Conservation (phyloP, 495 filamentous ascomycete species). For the Aspergillus cristatus region DNA sequence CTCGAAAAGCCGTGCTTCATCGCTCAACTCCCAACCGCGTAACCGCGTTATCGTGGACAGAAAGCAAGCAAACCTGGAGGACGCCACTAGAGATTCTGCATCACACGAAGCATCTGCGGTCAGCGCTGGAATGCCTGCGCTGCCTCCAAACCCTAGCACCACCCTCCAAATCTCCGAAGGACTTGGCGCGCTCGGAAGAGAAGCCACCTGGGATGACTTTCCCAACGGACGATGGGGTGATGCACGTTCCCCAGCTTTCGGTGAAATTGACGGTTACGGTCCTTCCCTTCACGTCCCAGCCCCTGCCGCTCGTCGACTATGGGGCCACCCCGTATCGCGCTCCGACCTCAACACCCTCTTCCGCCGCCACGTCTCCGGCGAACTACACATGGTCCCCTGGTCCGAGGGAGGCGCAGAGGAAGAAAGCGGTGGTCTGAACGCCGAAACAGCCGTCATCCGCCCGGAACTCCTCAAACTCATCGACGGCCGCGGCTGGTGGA, state of each 20-base stretch:
- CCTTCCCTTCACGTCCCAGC: conserved; percentile 76
- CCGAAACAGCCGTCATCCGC: conserved; percentile 75
- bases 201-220: conserved; percentile 98
- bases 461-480: conserved; percentile 66
- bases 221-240: conserved; percentile 97
- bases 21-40: conserved; percentile 51
- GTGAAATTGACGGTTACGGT: conserved; percentile 94
- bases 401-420: conserved; percentile 71
- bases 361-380: conserved; percentile 65
- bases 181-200: conserved; percentile 78
- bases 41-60: conserved; percentile 76
- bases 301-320: conserved; percentile 67
- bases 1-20: conserved; percentile 38
- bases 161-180: conserved; percentile 91
- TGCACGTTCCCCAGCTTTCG: conserved; percentile 80
- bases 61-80: conserved; percentile 16
- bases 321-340: conserved; percentile 62
- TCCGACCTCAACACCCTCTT: conserved; percentile 73
- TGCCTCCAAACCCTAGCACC: conserved; percentile 52
- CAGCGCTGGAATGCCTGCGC: conserved; percentile 30
- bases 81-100: conserved; percentile 27
- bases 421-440: conserved; percentile 39
- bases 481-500: conserved; percentile 75
- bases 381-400: conserved; percentile 76
- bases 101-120: conserved; percentile 48